Evolutionary conservation across 352 stramenopile species (phyloP).

Genomic region (Pythium grandisporangium): DNA sequence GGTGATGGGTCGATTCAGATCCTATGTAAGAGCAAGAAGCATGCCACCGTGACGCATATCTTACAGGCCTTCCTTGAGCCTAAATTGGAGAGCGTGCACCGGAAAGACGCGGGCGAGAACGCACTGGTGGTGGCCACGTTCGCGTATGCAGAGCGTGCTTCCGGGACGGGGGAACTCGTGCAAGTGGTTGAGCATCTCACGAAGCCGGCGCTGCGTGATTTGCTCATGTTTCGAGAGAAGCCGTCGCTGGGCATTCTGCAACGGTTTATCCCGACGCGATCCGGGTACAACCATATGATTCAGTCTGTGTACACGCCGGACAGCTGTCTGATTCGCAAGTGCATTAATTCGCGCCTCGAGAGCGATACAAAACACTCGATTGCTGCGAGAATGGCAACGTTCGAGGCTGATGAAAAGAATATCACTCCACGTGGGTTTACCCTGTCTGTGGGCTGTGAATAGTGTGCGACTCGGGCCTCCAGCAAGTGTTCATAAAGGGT

Average conservation of each 20-base stretch:
- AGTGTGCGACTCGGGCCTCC: too few relatives aligned
- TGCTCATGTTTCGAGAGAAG: conserved; percentile 43
- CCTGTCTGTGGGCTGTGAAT: too few relatives aligned
- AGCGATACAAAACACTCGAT: conserved; percentile 24
- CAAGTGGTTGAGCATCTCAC: conserved; percentile 57
- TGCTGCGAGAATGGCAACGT: conserved; percentile 42
- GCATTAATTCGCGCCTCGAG: conserved; percentile 44
- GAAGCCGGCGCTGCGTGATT: conserved; percentile 21
- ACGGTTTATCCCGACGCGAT: conserved; percentile 54
- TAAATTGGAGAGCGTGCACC: conserved; percentile 6
- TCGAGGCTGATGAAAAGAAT: conserved; percentile 35
- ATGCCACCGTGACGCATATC: conserved; percentile 29
- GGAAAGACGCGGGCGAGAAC: neutral
- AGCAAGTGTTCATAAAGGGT: neutral
- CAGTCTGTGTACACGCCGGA: conserved; percentile 60
- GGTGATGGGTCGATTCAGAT: conserved; percentile 20
- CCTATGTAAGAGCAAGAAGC: conserved; percentile 53
- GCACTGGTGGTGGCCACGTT: conserved; percentile 39
- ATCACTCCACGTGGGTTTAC: conserved; percentile 30
- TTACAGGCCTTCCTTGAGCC: conserved; percentile 36
- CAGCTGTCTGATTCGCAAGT: conserved; percentile 42
- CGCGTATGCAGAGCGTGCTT: conserved; percentile 36
- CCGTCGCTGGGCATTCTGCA: conserved; percentile 49
- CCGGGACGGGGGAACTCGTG: conserved; percentile 20
- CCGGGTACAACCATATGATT: conserved; percentile 61